Conservation (phyloP, 2,329 filamentous ascomycete genomes). For the Periglandula ipomoeae region DNA sequence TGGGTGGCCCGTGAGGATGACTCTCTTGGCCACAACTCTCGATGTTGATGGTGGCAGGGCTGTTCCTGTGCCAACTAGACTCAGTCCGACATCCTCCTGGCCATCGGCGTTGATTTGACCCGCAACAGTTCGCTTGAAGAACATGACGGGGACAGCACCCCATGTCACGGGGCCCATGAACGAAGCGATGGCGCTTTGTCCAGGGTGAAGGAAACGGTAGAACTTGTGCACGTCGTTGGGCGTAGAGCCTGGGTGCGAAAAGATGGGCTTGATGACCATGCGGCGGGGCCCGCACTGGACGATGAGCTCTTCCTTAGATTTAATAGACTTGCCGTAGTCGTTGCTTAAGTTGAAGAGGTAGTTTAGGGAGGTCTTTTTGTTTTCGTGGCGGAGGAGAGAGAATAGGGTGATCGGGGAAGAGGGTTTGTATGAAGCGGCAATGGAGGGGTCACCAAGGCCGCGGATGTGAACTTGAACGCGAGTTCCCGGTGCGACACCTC, state of each 20-base stretch:
- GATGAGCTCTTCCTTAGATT: constrained; percentile 86
- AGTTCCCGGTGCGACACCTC: constrained; percentile 75
- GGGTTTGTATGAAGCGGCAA: constrained; percentile 39
- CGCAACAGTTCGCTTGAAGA: constrained; percentile 59
- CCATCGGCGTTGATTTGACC: constrained; percentile 33
- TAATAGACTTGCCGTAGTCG: constrained; percentile 66
- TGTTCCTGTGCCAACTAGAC: constrained; percentile 80
- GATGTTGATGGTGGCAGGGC: constrained; percentile 65
- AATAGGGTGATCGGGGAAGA: constrained; percentile 60
- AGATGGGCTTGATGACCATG: constrained; percentile 81
- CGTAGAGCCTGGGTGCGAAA: constrained; percentile 80
- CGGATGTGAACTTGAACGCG: constrained; percentile 71
- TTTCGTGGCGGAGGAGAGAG: constrained; percentile 85
- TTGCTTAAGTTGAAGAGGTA: constrained; percentile 80
- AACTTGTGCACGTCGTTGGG: constrained; percentile 98
- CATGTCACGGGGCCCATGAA: constrained; percentile 88
- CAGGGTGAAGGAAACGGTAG: constrained; percentile 83
- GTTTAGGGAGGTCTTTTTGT: constrained; percentile 87
- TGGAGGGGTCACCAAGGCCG: constrained; percentile 34
- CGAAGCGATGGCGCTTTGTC: constrained; percentile 77
- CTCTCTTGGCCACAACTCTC: constrained; percentile 85
- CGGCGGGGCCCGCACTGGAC: constrained; percentile 85
- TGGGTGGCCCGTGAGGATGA: constrained; percentile 89
- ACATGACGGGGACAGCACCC: constrained; percentile 83
- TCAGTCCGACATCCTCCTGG: constrained; percentile 44